These are phyloP conservation scores for Halophytophthora polymorphica DNA, from an alignment of 352 stramenopile species.

Conservation along the genomic window DNA sequence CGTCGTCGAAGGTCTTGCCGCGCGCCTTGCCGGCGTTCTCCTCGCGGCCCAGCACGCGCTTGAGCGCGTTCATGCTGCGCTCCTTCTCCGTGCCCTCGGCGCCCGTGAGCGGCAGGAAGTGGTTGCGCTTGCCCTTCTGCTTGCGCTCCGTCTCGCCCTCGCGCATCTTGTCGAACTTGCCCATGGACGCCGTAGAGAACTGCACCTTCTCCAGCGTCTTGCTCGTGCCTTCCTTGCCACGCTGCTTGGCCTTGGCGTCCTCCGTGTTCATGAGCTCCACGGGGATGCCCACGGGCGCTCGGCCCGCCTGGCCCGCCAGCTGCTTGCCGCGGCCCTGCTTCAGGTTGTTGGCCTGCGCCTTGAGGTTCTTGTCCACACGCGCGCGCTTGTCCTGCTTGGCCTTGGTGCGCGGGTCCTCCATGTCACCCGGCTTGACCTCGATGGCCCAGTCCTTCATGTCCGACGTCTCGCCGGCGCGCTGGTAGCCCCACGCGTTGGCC, in stretches of 20 bases:
- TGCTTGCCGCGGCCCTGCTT: conserved; percentile 72
- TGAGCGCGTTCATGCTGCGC: conserved; percentile 74
- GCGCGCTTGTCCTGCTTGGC: conserved; percentile 89
- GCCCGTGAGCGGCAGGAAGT: conserved; percentile 73
- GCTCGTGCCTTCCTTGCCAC: conserved; percentile 87
- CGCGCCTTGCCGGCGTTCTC: conserved; percentile 80
- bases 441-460: conserved; percentile 93
- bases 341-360: conserved; percentile 74
- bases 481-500: conserved; percentile 92
- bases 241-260: conserved; percentile 72
- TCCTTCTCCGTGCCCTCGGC: conserved; percentile 78
- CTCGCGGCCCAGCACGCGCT: conserved; percentile 69
- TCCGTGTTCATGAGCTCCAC: conserved; percentile 86
- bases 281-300: conserved; percentile 80
- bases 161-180: conserved; percentile 94
- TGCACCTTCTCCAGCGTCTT: conserved; percentile 90
- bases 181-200: conserved; percentile 91
- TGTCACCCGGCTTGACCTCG: conserved; percentile 91
- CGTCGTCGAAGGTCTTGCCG: conserved; percentile 48
- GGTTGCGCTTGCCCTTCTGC: conserved; percentile 80
- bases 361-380: conserved; percentile 92
- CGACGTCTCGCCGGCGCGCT: conserved; percentile 54
- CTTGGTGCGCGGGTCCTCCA: conserved; percentile 94
- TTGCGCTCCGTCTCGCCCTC: conserved; percentile 90
- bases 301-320: conserved; percentile 30